These are phyloP conservation scores for Hygrophorus pudorinus DNA, from an alignment of 768 basidiomycete species.

Conservation along the genomic window DNA sequence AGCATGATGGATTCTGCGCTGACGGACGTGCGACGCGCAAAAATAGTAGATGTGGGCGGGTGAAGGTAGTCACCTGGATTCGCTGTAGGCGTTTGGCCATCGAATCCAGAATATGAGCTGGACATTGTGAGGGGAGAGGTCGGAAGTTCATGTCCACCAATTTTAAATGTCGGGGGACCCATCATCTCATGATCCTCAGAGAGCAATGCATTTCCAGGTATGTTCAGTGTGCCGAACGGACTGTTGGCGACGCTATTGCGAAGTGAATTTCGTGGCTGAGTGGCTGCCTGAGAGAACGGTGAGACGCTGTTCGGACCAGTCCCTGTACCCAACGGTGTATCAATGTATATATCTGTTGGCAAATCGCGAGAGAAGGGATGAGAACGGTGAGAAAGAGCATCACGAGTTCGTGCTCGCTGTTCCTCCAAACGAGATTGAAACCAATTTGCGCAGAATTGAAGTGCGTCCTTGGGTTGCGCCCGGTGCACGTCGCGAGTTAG, in stretches of 20 bases:
- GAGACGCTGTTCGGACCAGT: slow-evolving; percentile 35
- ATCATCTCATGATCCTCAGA: slow-evolving; percentile 25
- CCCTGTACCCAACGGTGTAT: slow-evolving; percentile 29
- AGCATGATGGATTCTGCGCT: slow-evolving; percentile 94
- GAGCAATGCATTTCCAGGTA: slow-evolving; percentile 72
- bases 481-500: slow-evolving; percentile 79
- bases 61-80: slow-evolving; percentile 60
- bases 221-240: slow-evolving; percentile 72
- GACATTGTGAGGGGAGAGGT: slow-evolving; percentile 47
- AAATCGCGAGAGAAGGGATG: slow-evolving; percentile 37
- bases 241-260: slow-evolving; percentile 46
- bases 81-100: slow-evolving; percentile 34
- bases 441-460: slow-evolving; percentile 93
- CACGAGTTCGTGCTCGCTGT: slow-evolving; percentile 66
- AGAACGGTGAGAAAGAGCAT: slow-evolving; percentile 46
- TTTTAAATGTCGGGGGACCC: slow-evolving; percentile 45
- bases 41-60: slow-evolving; percentile 63
- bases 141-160: slow-evolving; percentile 51
- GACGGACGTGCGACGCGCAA: slow-evolving; percentile 89
- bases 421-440: slow-evolving; percentile 84
- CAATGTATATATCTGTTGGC: slow-evolving; percentile 50
- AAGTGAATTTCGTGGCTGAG: slow-evolving; percentile 42
- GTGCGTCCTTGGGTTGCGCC: slow-evolving; percentile 80
- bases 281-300: slow-evolving; percentile 43
- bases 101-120: slow-evolving; percentile 45